Base-by-base conservation (phyloP, 495 filamentous ascomycete species). In the Collariella sp. region DNA sequence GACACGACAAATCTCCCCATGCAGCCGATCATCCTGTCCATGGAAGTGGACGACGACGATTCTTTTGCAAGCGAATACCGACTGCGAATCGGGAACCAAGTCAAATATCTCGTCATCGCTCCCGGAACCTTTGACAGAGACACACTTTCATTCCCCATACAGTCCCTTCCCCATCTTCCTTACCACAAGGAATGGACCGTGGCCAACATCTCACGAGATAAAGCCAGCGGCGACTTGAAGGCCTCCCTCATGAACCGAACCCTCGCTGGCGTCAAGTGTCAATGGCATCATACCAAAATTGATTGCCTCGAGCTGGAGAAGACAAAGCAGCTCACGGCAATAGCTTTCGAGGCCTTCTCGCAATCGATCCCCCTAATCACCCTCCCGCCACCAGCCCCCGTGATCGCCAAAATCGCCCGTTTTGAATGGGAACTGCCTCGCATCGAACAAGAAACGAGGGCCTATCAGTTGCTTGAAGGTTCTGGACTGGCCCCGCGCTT, bases 391-490 rank as follows among this genome's bases (percentile, higher is more conserved):
- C 36, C 15, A n/a, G 13, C 36, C 16, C 5, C 42, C 40, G 48
- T 57, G 3, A 49, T 61, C 24, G 46, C 56, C 34, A 63, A 63
- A 20, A 52, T 52, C 0, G 57, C 61, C 3, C 50, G 35, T 5
- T 69, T 69, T 18, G 39, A 56, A 6, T 56, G 53, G 41, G 58
- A 64, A 50, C 13, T 67, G 7, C 55, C 51, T 18, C 50, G 51
- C 13, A 52, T 67, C 19, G 59, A 59, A 16, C 49, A 46, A 35
- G 65, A 68, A 52, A 61, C 60, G 5, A 54, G 26, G 19, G 58
- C 57, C 16, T 72, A 69, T 55, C 59, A 60, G 19, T 46, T 46
- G 15, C 59, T 70, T 5, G 51, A 70, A 43, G 58, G 53, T 26
- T 51, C 46, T 13, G 52, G 36, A 13, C 16, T 69, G 1, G 57